phyloP scores from a whole-genome alignment of 2,329 filamentous ascomycete genomes.

The Aureobasidium sp. region DNA sequence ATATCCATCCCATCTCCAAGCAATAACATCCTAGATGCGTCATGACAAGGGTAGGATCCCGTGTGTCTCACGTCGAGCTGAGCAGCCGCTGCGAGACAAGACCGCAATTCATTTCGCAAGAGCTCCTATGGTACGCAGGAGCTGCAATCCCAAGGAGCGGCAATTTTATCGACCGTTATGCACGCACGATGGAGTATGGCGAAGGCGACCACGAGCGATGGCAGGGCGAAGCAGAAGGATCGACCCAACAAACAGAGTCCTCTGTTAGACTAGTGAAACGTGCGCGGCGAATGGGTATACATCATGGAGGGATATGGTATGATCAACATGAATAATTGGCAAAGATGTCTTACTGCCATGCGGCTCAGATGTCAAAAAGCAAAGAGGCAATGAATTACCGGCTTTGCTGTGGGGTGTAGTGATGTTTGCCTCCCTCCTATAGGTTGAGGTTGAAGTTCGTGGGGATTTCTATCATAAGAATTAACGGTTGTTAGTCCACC shows the following conservation, averaged over 20 bases:
- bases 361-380: slow-evolving; percentile 12
- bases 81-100: neutral
- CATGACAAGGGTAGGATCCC: neutral
- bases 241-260: neutral
- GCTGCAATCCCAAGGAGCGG: slow-evolving; percentile 6
- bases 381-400: slow-evolving; percentile 2
- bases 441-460: slow-evolving; percentile 1
- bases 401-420: neutral
- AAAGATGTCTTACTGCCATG: slow-evolving; percentile 13
- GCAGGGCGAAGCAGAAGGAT: slow-evolving; percentile 3
- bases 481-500: slow-evolving; percentile 8
- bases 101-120: slow-evolving; percentile 6
- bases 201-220: neutral
- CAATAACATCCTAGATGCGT: neutral
- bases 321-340: neutral
- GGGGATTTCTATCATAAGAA: slow-evolving; percentile 1
- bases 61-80: slow-evolving; percentile 11
- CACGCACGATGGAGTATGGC: neutral
- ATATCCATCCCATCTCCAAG: neutral
- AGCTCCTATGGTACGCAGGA: slow-evolving; percentile 10
- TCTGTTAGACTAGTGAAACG: slow-evolving; percentile 15
- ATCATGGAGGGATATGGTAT: neutral
- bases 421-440: neutral
- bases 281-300: neutral
- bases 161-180: slow-evolving; percentile 15